These are phyloP conservation scores for Cystofilobasidium ferigula DNA, from an alignment of 768 basidiomycete genomes.

Conservation along the genomic window DNA sequence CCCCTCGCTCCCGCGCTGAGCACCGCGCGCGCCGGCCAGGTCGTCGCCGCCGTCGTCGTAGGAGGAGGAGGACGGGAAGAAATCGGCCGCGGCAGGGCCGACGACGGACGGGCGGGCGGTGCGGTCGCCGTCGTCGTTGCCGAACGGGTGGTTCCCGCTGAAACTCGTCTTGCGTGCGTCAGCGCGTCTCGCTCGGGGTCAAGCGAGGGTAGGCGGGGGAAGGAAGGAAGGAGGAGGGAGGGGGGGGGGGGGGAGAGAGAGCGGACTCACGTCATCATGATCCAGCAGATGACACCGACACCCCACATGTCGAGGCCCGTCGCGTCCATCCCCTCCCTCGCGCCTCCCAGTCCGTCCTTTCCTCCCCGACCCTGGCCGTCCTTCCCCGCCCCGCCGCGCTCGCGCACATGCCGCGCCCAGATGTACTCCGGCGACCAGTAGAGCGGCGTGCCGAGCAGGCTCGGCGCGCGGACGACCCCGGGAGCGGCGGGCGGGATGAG, in stretches of 20 bases:
- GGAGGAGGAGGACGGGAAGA: background rate
- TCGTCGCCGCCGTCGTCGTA: background rate
- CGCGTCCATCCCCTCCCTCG: constrained; percentile 10
- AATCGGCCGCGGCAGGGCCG: too few relatives aligned
- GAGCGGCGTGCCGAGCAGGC: constrained; percentile 10
- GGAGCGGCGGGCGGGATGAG: background rate
- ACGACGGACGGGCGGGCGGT: too few relatives aligned
- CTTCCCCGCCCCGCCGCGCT: too few relatives aligned
- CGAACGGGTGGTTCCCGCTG: constrained; percentile 20
- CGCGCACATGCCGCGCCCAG: background rate
- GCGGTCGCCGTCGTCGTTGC: constrained; percentile 13
- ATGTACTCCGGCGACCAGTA: constrained; percentile 24
- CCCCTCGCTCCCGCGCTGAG: background rate
- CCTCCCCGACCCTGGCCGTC: background rate
- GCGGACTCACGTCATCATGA: constrained; percentile 9
- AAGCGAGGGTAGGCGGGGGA: background rate
- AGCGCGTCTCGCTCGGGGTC: background rate
- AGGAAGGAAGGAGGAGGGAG: background rate
- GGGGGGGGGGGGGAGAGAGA: background rate
- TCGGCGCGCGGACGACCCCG: constrained; percentile 6
- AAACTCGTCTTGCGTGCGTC: background rate
- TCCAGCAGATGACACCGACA: constrained; percentile 12
- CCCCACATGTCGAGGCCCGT: constrained; percentile 14
- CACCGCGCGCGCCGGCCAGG: background rate
- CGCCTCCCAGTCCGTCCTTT: too few relatives aligned